These are phyloP conservation scores for Drechslerella stenobrocha DNA, from an alignment of 2,329 filamentous ascomycete genomes.

Conservation along the genomic window DNA sequence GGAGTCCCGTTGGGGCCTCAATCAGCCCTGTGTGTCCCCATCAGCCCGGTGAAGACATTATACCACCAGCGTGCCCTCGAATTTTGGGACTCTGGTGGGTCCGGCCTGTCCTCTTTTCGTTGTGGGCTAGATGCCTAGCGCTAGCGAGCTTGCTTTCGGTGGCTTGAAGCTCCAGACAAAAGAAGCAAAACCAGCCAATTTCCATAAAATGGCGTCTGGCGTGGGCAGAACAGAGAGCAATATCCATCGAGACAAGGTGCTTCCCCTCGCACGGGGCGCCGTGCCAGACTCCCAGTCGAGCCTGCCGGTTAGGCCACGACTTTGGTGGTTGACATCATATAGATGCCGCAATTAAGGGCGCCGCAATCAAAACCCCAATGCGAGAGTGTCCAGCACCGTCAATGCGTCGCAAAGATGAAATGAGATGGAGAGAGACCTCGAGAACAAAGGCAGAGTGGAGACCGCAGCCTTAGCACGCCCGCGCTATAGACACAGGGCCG, in stretches of 20 bases:
- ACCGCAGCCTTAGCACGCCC: constrained; percentile 21
- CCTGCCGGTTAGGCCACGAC: constrained; percentile 20
- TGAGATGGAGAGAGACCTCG: constrained; percentile 8
- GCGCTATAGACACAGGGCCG: constrained; percentile 32
- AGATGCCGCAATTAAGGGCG: constrained; percentile 49
- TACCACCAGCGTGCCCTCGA: constrained; percentile 35
- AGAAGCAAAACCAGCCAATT: constrained; percentile 48
- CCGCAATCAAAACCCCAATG: constrained; percentile 48
- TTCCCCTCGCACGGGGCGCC: constrained; percentile 33
- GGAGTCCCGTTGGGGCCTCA: constrained; percentile 44
- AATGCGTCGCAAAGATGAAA: neutral
- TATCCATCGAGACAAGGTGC: constrained; percentile 1
- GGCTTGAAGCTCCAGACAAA: constrained; percentile 29
- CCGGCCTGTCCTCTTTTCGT: constrained; percentile 29
- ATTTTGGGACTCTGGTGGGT: constrained; percentile 27
- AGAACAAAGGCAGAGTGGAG: constrained; percentile 30
- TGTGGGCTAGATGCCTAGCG: constrained; percentile 48
- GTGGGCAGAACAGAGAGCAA: constrained; percentile 8
- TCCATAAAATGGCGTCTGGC: constrained; percentile 32
- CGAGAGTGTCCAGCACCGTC: constrained; percentile 6
- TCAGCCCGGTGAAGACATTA: constrained; percentile 40
- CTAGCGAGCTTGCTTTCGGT: constrained; percentile 41
- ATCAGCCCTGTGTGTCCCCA: constrained; percentile 47
- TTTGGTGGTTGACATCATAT: constrained; percentile 43
- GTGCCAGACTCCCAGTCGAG: constrained; percentile 31